Evolutionary conservation across 257 asterid genomes (phyloP).

Genomic region (Fraxinus cuspidata): DNA sequence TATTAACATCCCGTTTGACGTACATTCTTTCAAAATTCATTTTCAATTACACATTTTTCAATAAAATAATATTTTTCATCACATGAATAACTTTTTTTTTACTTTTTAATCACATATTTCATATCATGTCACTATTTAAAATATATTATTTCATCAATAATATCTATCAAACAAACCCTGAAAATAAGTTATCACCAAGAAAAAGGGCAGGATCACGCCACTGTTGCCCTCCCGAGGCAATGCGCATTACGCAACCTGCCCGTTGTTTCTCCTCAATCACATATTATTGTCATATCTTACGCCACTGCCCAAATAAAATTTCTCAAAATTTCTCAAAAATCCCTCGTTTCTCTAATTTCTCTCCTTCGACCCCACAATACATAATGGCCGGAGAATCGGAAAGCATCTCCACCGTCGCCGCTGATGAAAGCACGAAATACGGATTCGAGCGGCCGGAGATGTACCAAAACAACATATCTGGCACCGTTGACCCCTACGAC

Average conservation of each 20-base stretch:
- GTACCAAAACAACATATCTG: slow-evolving; percentile 59
- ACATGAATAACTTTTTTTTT: too few species aligned
- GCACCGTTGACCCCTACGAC: slow-evolving; percentile 64
- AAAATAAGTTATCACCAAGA: not conserved
- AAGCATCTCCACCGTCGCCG: slow-evolving; percentile 42
- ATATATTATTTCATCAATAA: too few species aligned
- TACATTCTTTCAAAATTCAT: too few species aligned
- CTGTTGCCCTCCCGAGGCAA: slow-evolving; percentile 14
- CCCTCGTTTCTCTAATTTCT: slow-evolving; percentile 4
- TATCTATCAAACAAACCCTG: too few species aligned
- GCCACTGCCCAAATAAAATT: slow-evolving; percentile 24
- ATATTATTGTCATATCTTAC: slow-evolving; percentile 4
- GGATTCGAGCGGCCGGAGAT: slow-evolving; percentile 88
- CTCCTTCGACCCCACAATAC: slow-evolving; percentile 26
- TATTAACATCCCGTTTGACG: too few species aligned
- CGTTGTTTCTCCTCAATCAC: slow-evolving; percentile 39
- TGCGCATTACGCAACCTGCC: slow-evolving; percentile 31
- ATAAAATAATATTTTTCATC: too few species aligned
- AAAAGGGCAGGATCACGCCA: not conserved
- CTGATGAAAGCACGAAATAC: slow-evolving; percentile 47
- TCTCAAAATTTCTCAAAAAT: slow-evolving; percentile 26
- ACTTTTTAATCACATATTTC: too few species aligned
- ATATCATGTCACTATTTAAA: too few species aligned
- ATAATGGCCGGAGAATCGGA: slow-evolving; percentile 71
- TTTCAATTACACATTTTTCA: too few species aligned